Percentiles rank a stretch among this genome's conserved stretches.
Conservation (phyloP, 2,329 filamentous ascomycete genomes). For the Onygenales sp. region DNA sequence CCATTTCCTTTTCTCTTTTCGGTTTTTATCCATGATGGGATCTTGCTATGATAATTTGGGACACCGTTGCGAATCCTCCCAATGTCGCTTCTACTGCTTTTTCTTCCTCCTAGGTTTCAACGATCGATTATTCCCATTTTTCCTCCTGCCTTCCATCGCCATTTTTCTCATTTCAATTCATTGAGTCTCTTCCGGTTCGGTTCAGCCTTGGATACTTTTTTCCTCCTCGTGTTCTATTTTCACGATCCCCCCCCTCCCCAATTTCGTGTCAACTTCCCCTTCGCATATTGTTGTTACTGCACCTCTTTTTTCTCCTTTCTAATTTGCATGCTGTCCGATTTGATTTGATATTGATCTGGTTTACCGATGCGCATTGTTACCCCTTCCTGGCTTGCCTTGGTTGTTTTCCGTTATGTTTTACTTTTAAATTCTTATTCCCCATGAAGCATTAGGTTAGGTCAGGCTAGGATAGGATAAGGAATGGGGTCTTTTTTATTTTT, state of each 20-base stretch:
- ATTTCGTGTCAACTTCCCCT: neutral
- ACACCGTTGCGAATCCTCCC: no score
- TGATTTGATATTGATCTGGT: neutral
- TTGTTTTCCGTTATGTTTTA: constrained; percentile 1
- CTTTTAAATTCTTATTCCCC: neutral
- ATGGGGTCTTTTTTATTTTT: constrained; percentile 3
- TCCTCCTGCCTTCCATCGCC: neutral
- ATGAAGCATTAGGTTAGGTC: neutral
- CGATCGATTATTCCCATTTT: neutral
- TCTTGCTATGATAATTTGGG: neutral
- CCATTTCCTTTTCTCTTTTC: constrained; percentile 3
- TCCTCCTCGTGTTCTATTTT: no score
- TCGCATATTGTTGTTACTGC: neutral
- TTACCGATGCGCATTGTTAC: neutral
- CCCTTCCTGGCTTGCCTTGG: neutral
- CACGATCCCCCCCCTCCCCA: no score
- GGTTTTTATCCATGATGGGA: neutral
- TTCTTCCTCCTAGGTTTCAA: no score
- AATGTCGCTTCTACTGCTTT: no score
- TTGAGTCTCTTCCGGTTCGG: neutral
- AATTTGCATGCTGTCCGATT: neutral
- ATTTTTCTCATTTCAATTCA: constrained; percentile 1
- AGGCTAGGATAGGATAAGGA: no score
- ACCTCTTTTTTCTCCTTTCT: neutral
- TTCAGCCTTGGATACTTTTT: no score